These are phyloP conservation scores for Poa annua DNA, from an alignment of 176 grass and related monocot genomes.

Conservation along the genomic window DNA sequence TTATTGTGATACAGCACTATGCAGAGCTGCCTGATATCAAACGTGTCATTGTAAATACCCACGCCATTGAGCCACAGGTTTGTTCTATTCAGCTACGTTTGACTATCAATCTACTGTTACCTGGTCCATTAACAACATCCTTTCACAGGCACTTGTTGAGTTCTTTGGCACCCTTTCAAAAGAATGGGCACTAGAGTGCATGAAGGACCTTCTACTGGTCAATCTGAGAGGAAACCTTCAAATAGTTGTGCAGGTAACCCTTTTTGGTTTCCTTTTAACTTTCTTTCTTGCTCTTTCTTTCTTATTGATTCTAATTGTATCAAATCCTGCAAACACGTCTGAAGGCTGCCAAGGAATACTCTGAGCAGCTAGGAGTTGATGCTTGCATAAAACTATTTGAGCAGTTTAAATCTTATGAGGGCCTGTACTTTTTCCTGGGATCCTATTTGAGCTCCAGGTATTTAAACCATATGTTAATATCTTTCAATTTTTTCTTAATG, in stretches of 20 bases:
- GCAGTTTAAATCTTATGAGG: constrained; percentile 99
- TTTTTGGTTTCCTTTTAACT: background rate
- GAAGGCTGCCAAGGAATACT: constrained; percentile 93
- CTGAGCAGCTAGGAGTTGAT: constrained; percentile 83
- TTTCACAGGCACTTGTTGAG: constrained; percentile 80
- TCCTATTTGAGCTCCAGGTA: constrained; percentile 98
- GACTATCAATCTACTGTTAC: background rate
- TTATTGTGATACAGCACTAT: constrained; percentile 78
- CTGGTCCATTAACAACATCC: constrained; percentile 33
- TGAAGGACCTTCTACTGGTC: constrained; percentile 94
- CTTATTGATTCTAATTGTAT: constrained; percentile 25
- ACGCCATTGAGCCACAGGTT: constrained; percentile 97
- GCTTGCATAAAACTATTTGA: constrained; percentile 96
- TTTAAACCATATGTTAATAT: constrained; percentile 22
- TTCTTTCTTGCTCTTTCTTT: constrained; percentile 11
- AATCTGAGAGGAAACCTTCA: constrained; percentile 97
- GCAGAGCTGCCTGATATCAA: constrained; percentile 93
- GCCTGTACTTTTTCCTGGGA: constrained; percentile 98
- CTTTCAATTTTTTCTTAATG: constrained; percentile 24
- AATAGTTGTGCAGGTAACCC: constrained; percentile 94
- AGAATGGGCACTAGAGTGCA: constrained; percentile 98
- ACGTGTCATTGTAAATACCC: constrained; percentile 96
- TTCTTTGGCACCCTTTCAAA: constrained; percentile 95
- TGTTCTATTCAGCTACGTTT: constrained; percentile 37
- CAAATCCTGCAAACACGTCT: background rate